Evolutionary conservation across 2,329 filamentous ascomycete species (phyloP).

Genomic region (Aspergillus phoenicis): DNA sequence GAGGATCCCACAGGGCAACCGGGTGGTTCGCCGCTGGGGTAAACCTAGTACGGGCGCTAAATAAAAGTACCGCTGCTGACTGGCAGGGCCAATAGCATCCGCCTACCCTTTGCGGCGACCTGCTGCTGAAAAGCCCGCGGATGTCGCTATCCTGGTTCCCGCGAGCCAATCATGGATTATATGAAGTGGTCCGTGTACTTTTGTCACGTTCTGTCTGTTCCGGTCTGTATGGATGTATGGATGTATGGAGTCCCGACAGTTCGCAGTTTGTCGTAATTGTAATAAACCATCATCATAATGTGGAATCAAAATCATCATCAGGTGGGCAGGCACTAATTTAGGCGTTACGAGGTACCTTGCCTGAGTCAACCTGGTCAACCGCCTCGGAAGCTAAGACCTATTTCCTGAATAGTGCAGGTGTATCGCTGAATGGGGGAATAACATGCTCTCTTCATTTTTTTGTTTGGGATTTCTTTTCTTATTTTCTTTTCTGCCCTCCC

Average conservation of each 20-base stretch:
- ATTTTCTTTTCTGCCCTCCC: neutral
- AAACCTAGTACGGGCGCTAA: slow-evolving; percentile 17
- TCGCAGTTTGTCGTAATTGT: neutral
- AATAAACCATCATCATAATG: neutral
- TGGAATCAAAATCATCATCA: neutral
- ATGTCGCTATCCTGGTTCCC: slow-evolving; percentile 33
- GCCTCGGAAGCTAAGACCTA: slow-evolving; percentile 5
- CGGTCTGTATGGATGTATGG: neutral
- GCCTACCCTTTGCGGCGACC: slow-evolving; percentile 39
- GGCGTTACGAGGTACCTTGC: neutral
- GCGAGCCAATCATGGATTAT: slow-evolving; percentile 34
- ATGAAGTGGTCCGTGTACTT: slow-evolving; percentile 32
- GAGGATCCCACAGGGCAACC: slow-evolving; percentile 20
- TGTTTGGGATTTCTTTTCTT: no score
- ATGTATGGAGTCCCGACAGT: neutral
- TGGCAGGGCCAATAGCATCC: slow-evolving; percentile 27
- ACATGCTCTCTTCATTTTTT: no score
- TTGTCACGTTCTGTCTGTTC: slow-evolving; percentile 27
- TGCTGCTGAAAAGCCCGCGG: slow-evolving; percentile 34
- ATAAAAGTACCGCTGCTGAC: slow-evolving; percentile 25
- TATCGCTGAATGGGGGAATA: neutral
- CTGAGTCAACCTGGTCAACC: neutral
- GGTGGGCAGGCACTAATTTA: neutral
- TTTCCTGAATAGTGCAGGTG: slow-evolving; percentile 5
- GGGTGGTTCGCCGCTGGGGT: slow-evolving; percentile 24